Percentiles rank a stretch among this genome's conserved stretches.
phyloP scores from a whole-genome alignment of 176 grass and related monocot species.

The Typha latifolia region DNA sequence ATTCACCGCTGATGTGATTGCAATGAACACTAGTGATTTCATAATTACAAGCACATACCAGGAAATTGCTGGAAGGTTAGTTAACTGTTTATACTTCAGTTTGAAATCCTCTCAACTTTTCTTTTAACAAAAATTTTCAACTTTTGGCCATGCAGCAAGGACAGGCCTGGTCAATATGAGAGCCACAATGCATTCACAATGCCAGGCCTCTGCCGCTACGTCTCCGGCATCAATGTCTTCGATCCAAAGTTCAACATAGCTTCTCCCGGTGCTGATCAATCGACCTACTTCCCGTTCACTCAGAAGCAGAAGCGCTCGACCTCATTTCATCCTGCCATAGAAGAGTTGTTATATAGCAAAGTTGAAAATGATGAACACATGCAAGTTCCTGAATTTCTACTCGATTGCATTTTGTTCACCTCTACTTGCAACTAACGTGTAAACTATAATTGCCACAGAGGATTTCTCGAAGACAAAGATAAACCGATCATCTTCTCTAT shows the following conservation, averaged over 20 bases:
- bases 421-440: neutral
- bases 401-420: neutral
- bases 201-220: conserved; percentile 73
- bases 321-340: conserved; percentile 56
- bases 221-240: conserved; percentile 83
- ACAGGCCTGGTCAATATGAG: conserved; percentile 87
- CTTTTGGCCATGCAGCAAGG: conserved; percentile 54
- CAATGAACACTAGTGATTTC: conserved; percentile 89
- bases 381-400: conserved; percentile 30
- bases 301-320: conserved; percentile 82
- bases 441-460: conserved; percentile 37
- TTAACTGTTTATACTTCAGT: neutral
- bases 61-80: conserved; percentile 88
- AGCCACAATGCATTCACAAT: conserved; percentile 80
- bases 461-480: conserved; percentile 48
- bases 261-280: conserved; percentile 83
- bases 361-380: conserved; percentile 62
- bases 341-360: conserved; percentile 82
- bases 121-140: neutral
- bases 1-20: conserved; percentile 93
- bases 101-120: neutral
- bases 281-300: conserved; percentile 86
- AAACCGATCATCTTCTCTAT: conserved; percentile 95
- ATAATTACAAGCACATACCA: conserved; percentile 96
- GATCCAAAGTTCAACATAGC: conserved; percentile 97